phyloP scores from a whole-genome alignment of 345 rosid genomes.

The Lepidium africanum region DNA sequence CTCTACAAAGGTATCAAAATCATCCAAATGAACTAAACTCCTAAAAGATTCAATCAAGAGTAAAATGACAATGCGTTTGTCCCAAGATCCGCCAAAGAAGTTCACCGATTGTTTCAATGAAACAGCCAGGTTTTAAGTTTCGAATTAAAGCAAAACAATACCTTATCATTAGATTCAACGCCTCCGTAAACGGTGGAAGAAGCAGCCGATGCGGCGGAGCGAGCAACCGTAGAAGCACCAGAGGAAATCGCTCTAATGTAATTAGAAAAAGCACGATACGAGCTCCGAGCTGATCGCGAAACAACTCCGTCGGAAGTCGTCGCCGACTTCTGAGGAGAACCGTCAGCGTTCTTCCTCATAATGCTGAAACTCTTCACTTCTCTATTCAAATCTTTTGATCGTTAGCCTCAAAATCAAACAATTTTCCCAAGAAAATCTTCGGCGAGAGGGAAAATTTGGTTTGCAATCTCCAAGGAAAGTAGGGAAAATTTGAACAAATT shows the following conservation, averaged over 20 bases:
- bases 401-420: conserved; percentile 4
- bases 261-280: conserved; percentile 73
- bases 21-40: background rate
- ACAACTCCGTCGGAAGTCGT: conserved; percentile 21
- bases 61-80: background rate
- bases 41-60: background rate
- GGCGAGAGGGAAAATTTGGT: background rate
- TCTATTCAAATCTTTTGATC: conserved; percentile 2
- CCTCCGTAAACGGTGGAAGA: conserved; percentile 70
- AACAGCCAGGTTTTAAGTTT: background rate
- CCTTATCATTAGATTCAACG: conserved; percentile 64
- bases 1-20: background rate
- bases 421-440: conserved; percentile 1
- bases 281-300: conserved; percentile 58
- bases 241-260: conserved; percentile 72
- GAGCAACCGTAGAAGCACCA: conserved; percentile 84
- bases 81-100: background rate
- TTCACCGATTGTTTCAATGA: background rate
- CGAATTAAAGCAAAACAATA: conserved; percentile 9
- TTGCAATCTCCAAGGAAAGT: background rate
- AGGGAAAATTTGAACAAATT: background rate
- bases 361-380: conserved; percentile 7
- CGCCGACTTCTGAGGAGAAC: conserved; percentile 36
- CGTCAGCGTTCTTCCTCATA: conserved; percentile 64
- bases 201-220: conserved; percentile 77